A percentile compares a stretch with the other conserved stretches of the same genome.
Evolutionary conservation across 106 monocot genomes (phyloP).

Genomic region (Apostasia ramifera): DNA sequence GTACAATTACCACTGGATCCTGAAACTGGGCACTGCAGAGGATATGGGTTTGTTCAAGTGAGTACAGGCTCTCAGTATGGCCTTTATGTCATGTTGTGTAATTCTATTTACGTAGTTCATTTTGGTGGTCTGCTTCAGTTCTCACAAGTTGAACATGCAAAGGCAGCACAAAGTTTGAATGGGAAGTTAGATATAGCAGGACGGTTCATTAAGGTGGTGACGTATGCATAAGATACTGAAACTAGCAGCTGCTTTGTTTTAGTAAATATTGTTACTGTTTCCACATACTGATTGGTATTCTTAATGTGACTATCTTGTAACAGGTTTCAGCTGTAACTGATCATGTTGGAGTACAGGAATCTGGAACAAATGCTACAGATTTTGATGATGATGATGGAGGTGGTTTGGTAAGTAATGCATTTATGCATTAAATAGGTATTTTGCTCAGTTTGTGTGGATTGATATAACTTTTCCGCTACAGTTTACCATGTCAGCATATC

Average conservation of each 20-base stretch:
- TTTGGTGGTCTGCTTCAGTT: conserved; percentile 26
- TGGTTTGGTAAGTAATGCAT: conserved; percentile 59
- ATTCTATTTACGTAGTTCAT: neutral
- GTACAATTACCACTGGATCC: conserved; percentile 74
- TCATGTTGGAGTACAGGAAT: conserved; percentile 49
- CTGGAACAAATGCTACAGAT: conserved; percentile 54
- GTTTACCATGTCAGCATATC: too few species aligned
- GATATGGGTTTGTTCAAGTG: conserved; percentile 84
- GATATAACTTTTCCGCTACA: too few species aligned
- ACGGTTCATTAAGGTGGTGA: conserved; percentile 50
- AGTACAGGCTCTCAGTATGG: conserved; percentile 5
- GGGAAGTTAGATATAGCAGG: conserved; percentile 84
- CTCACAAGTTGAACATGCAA: conserved; percentile 63
- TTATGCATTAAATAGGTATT: neutral
- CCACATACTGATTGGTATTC: neutral
- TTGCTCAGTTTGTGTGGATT: too few species aligned
- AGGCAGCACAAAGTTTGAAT: conserved; percentile 71
- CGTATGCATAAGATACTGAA: too few species aligned
- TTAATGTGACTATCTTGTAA: neutral
- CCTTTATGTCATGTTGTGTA: neutral
- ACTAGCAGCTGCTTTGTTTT: neutral
- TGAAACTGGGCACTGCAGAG: conserved; percentile 74
- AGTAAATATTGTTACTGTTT: neutral
- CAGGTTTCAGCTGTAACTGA: conserved; percentile 15
- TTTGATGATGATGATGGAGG: conserved; percentile 93